phyloP scores from a whole-genome alignment of 2,329 filamentous ascomycete species.

The Ceratocystis lukuohia region DNA sequence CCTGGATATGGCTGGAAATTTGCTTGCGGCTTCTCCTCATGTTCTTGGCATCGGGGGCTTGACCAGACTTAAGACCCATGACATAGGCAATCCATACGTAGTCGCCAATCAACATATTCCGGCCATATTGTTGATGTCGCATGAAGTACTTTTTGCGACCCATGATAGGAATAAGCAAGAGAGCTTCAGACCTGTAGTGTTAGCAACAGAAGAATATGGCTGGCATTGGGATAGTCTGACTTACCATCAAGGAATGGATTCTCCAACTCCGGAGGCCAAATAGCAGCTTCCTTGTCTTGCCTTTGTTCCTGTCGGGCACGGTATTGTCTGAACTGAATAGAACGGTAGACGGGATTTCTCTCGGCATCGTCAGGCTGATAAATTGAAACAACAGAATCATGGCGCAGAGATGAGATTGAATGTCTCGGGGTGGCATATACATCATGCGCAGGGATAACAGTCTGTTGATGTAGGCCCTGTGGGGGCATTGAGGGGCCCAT shows the following conservation, averaged over 20 bases:
- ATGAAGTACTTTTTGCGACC: constrained; percentile 53
- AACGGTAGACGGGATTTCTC: constrained; percentile 46
- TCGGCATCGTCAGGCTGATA: constrained; percentile 24
- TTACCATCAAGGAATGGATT: constrained; percentile 55
- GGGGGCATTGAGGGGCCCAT: constrained; percentile 10
- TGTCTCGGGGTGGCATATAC: constrained; percentile 11
- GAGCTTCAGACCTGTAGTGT: constrained; percentile 32
- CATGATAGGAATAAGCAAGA: constrained; percentile 53
- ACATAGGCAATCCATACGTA: constrained; percentile 48
- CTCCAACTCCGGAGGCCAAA: constrained; percentile 50
- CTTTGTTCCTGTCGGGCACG: constrained; percentile 52
- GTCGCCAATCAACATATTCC: constrained; percentile 57
- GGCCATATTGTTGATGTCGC: constrained; percentile 48
- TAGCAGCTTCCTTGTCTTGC: constrained; percentile 41
- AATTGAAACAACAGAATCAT: constrained; percentile 14
- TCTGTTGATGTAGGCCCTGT: neutral
- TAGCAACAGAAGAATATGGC: neutral
- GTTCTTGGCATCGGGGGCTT: constrained; percentile 32
- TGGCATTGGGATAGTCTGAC: constrained; percentile 21
- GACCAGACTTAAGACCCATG: constrained; percentile 33
- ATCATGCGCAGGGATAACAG: constrained; percentile 8
- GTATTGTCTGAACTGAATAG: constrained; percentile 51
- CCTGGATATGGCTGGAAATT: constrained; percentile 58
- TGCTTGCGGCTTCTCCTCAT: constrained; percentile 43
- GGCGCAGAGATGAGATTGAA: constrained; percentile 10